phyloP scores from a whole-genome alignment of 2,329 filamentous ascomycete species.

The Penicillium sp. region DNA sequence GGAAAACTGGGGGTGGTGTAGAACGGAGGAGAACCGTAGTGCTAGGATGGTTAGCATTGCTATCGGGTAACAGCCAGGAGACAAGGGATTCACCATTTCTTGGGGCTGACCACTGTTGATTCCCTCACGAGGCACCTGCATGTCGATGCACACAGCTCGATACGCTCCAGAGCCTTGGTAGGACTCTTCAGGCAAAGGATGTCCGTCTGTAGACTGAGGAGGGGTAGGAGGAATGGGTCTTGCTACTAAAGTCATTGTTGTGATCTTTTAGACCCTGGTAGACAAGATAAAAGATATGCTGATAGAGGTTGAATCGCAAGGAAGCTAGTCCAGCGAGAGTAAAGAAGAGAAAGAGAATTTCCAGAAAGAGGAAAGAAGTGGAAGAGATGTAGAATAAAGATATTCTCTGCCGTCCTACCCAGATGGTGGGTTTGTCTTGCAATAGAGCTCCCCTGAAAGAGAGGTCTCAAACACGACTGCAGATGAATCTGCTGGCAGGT shows the following conservation, averaged over 20 bases:
- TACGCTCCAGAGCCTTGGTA: conserved; percentile 16
- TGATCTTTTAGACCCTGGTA: not conserved
- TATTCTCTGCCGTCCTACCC: conserved; percentile 14
- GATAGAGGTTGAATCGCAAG: conserved; percentile 3
- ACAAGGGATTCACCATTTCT: conserved; percentile 20
- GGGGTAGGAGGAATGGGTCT: conserved; percentile 29
- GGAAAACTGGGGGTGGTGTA: conserved; percentile 12
- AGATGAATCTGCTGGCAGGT: conserved; percentile 8
- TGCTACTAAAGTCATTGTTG: conserved; percentile 10
- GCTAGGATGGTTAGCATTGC: conserved; percentile 11
- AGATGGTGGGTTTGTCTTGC: conserved; percentile 9
- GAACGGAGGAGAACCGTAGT: conserved; percentile 17
- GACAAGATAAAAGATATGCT: conserved; percentile 5
- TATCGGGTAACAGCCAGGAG: not conserved
- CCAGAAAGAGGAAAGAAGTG: conserved; percentile 24
- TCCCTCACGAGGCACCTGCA: conserved; percentile 5
- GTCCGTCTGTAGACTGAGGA: conserved; percentile 28
- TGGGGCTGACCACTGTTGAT: conserved; percentile 5
- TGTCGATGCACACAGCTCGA: conserved; percentile 9
- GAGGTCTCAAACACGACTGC: conserved; percentile 19
- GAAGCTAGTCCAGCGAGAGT: conserved; percentile 4
- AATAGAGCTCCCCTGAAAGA: conserved; percentile 13
- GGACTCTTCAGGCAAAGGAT: conserved; percentile 16
- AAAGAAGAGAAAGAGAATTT: conserved; percentile 11
- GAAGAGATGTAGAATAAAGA: conserved; percentile 17